Conservation (phyloP, 2,329 filamentous ascomycete species). For the Elsinoe batatas region DNA sequence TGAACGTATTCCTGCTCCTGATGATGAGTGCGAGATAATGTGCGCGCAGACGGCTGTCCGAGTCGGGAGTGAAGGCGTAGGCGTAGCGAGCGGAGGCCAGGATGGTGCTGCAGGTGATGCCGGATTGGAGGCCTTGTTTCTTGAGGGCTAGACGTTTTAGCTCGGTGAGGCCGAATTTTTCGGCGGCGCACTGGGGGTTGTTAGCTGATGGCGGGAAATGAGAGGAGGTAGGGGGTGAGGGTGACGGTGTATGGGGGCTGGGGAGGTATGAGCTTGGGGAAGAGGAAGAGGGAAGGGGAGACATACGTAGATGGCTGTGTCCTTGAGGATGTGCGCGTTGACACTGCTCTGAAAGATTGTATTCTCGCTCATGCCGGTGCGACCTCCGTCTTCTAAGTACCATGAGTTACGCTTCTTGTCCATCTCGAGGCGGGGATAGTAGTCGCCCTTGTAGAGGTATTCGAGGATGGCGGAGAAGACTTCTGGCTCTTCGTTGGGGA, state of each 20-base stretch:
- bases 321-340: constrained; percentile 65
- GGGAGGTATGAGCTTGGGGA: neutral
- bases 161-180: constrained; percentile 73
- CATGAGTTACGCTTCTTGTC: constrained; percentile 73
- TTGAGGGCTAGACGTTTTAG: constrained; percentile 75
- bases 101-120: constrained; percentile 77
- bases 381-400: constrained; percentile 56
- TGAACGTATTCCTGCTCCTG: constrained; percentile 76
- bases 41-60: constrained; percentile 78
- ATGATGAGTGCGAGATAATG: constrained; percentile 92
- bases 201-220: constrained; percentile 7
- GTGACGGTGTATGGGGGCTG: constrained; percentile 1
- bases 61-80: constrained; percentile 80
- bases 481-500: constrained; percentile 79
- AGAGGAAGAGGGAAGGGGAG: neutral
- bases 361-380: constrained; percentile 45
- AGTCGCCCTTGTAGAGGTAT: constrained; percentile 89
- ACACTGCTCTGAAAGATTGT: constrained; percentile 59
- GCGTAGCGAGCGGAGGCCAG: constrained; percentile 79
- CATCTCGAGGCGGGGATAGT: constrained; percentile 72
- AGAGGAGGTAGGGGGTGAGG: neutral
- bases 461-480: constrained; percentile 86
- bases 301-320: constrained; percentile 71
- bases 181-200: constrained; percentile 55
- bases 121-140: constrained; percentile 81